Conservation (phyloP, 2,329 filamentous ascomycete genomes). For the Hortaea werneckii region DNA sequence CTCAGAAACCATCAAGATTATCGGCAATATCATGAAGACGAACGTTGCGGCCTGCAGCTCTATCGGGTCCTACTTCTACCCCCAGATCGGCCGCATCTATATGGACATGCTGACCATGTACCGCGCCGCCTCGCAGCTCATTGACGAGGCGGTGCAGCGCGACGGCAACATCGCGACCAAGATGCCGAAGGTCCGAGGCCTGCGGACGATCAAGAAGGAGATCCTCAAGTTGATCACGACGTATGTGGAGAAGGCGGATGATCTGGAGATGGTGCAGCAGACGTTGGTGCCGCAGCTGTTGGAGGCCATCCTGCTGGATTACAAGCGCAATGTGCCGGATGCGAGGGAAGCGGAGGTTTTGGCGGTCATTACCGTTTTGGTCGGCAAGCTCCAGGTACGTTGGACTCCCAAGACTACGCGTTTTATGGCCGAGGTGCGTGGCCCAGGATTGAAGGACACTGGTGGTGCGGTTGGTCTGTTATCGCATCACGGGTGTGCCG, state of each 20-base stretch:
- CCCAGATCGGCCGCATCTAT: constrained; percentile 94
- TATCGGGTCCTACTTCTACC: constrained; percentile 94
- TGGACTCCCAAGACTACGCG: constrained; percentile 43
- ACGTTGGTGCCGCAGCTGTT: constrained; percentile 94
- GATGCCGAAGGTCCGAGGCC: constrained; percentile 88
- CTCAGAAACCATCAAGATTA: constrained; percentile 90
- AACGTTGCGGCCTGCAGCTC: constrained; percentile 98
- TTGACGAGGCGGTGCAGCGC: constrained; percentile 79
- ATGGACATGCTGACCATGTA: constrained; percentile 99
- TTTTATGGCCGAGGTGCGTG: constrained; percentile 34
- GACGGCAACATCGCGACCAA: constrained; percentile 92
- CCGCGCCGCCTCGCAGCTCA: constrained; percentile 87
- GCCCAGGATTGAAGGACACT: background rate
- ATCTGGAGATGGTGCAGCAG: constrained; percentile 80
- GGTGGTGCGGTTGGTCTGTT: too few species aligned
- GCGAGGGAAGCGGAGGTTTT: constrained; percentile 93
- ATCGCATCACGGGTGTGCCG: too few species aligned
- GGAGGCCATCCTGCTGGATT: constrained; percentile 88
- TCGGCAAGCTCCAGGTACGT: constrained; percentile 90
- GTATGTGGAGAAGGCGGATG: constrained; percentile 96
- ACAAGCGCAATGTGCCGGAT: constrained; percentile 92
- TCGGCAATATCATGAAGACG: constrained; percentile 99
- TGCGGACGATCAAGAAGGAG: constrained; percentile 98
- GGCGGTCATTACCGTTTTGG: constrained; percentile 95
- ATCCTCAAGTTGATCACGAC: constrained; percentile 97